Evolutionary conservation across 1,139 yeast genomes (phyloP), one percentile per base, ranked within the genome.

Genomic region (Magnusiomyces tetraspermus): DNA sequence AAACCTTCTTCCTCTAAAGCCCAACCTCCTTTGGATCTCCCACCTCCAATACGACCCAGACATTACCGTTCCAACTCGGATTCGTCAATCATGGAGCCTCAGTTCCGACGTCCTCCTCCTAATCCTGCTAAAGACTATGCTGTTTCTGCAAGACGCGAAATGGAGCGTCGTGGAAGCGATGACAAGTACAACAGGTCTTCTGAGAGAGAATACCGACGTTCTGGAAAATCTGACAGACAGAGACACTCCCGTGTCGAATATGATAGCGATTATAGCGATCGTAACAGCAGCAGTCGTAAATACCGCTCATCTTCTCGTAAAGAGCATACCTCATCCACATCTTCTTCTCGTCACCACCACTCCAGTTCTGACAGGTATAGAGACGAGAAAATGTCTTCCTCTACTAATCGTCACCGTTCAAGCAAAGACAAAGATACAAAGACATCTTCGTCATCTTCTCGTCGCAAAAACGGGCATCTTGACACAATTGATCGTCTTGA

Each of bases 401-500:
- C 38, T 33, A 13, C 38, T 33, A 15, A 33, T 33, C 38, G 38
- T 15, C 38, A 33, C n/a, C 38, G 38, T 33, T 33, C 38, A 4
- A 15, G 10, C 17, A 33, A 33, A 15, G 38, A 33, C 38, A 33
- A 15, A 17, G 38, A 33, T 33, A 33, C 10, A 33, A 33, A 33
- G 38, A 13, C 38, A 28, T 28, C 33, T 11, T 28, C 33, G 11
- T 28, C 33, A 8, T 28, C 33, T 6, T 51, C 56, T 22, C 49
- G 54, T 68, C 73, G 56, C 70, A 73, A 53, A 75, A 77, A 63
- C 31, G 66, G 64, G 31, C 74, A 74, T 15, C 63, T 92, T 59
- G 98, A 92, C 65, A 87, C 95, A 3, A 92, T 92, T 62, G 98
- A 92, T 71, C 86, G 85, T 69, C 75, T 92, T 60, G 98, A 92